Evolutionary conservation across 2,329 filamentous ascomycete genomes (phyloP).

Genomic region (Ophiobolus disseminans): DNA sequence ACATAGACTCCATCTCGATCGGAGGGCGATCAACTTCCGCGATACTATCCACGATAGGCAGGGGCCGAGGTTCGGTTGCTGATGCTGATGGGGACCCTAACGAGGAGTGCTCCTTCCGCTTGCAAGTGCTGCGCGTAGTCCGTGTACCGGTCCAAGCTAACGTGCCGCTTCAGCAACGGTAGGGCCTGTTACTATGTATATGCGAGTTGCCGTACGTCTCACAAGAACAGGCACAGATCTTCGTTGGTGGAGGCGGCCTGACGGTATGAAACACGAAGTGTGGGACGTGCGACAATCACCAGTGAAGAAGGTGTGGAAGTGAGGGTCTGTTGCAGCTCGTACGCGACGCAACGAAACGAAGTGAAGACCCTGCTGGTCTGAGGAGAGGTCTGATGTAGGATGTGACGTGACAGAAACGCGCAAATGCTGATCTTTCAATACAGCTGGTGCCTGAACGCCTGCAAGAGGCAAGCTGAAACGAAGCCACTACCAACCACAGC

Average conservation of each 20-base stretch:
- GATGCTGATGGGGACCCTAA: slow-evolving; percentile 7
- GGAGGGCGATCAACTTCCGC: neutral
- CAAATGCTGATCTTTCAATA: slow-evolving; percentile 6
- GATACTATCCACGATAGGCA: slow-evolving; percentile 1
- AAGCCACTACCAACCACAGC: slow-evolving; percentile 10
- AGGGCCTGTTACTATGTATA: no score
- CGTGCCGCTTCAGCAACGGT: slow-evolving; percentile 5
- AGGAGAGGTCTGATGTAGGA: neutral
- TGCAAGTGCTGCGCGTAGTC: neutral
- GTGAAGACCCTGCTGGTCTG: neutral
- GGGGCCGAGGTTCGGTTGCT: neutral
- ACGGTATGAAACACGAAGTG: no score
- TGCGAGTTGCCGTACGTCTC: no score
- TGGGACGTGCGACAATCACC: neutral
- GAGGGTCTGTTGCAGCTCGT: neutral
- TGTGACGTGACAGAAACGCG: slow-evolving; percentile 1
- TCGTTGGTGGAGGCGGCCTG: no score
- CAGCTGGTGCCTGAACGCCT: slow-evolving; percentile 18
- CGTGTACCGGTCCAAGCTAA: slow-evolving; percentile 1
- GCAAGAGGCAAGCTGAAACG: slow-evolving; percentile 18
- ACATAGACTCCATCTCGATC: neutral
- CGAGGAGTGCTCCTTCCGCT: neutral
- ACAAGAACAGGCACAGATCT: no score
- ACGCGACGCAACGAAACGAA: neutral
- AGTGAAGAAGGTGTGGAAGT: neutral